These are phyloP conservation scores for Strobilomyces echinocephalus DNA, from an alignment of 768 basidiomycete species.

Conservation along the genomic window DNA sequence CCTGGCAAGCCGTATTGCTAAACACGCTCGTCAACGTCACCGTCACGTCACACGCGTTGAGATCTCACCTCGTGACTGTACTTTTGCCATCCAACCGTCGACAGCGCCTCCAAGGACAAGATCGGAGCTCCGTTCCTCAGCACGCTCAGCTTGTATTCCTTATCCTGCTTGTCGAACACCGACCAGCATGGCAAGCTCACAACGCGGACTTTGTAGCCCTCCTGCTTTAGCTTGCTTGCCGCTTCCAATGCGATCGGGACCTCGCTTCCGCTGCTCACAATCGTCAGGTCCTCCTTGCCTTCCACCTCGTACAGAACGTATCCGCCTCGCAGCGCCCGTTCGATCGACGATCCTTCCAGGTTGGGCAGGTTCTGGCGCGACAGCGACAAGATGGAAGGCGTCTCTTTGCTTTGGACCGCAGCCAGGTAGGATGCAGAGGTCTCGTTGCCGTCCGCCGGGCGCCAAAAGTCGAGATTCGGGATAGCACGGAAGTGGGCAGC, in stretches of 20 bases:
- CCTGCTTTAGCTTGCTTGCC: slow-evolving; percentile 66
- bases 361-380: slow-evolving; percentile 93
- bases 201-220: slow-evolving; percentile 77
- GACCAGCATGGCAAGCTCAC: slow-evolving; percentile 90
- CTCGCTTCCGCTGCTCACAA: slow-evolving; percentile 88
- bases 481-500: slow-evolving; percentile 80
- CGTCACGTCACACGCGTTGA: not conserved
- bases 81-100: slow-evolving; percentile 81
- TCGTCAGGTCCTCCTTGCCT: slow-evolving; percentile 72
- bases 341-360: slow-evolving; percentile 81
- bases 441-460: slow-evolving; percentile 94
- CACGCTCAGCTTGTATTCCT: slow-evolving; percentile 77
- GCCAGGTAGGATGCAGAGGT: slow-evolving; percentile 89
- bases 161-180: slow-evolving; percentile 77
- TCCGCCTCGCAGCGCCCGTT: slow-evolving; percentile 77
- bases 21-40: not conserved
- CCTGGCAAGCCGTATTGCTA: slow-evolving; percentile 66
- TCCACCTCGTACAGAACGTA: slow-evolving; percentile 83
- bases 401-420: slow-evolving; percentile 67
- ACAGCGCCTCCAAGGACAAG: slow-evolving; percentile 81
- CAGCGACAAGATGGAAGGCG: slow-evolving; percentile 79
- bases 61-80: slow-evolving; percentile 74
- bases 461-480: slow-evolving; percentile 91
- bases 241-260: slow-evolving; percentile 86
- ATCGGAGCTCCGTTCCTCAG: slow-evolving; percentile 87